Conservation (phyloP, 2,329 filamentous ascomycete genomes). For the Ciborinia camelliae region DNA sequence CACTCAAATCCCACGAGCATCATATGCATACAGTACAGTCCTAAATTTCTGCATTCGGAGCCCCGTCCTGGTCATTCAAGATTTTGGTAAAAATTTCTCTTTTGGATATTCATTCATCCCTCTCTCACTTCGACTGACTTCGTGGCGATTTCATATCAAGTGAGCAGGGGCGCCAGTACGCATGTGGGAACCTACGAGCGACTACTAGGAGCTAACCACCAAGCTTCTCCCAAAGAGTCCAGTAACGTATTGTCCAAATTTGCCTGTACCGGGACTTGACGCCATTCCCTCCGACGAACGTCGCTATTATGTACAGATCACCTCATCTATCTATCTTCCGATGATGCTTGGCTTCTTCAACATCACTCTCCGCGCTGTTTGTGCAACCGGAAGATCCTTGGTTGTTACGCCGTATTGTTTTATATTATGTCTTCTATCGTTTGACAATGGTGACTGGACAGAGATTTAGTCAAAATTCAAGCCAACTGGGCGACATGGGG, state of each 20-base stretch:
- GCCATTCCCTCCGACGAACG: slow-evolving; percentile 24
- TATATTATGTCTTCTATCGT: slow-evolving; percentile 44
- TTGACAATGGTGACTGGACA: slow-evolving; percentile 61
- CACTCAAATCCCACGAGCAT: background rate
- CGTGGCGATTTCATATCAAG: slow-evolving; percentile 2
- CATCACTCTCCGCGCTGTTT: background rate
- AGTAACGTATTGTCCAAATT: background rate
- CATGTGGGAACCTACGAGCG: background rate
- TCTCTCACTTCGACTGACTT: background rate
- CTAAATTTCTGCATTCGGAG: background rate
- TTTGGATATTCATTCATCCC: background rate
- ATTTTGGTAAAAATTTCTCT: background rate
- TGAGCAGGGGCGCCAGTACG: background rate
- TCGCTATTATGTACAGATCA: slow-evolving; percentile 12
- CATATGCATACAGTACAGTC: background rate
- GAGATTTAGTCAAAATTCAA: background rate
- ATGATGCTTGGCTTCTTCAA: background rate
- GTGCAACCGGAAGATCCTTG: slow-evolving; percentile 15
- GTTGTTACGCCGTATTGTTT: slow-evolving; percentile 8
- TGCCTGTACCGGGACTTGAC: slow-evolving; percentile 21
- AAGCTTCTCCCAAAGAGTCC: background rate
- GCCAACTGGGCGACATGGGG: background rate
- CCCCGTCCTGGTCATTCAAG: background rate
- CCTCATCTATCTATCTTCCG: slow-evolving; percentile 1
- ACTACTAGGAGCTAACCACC: background rate